Evolutionary conservation across 2,329 filamentous ascomycete genomes (phyloP).

Genomic region (Cyclaneusma minus): DNA sequence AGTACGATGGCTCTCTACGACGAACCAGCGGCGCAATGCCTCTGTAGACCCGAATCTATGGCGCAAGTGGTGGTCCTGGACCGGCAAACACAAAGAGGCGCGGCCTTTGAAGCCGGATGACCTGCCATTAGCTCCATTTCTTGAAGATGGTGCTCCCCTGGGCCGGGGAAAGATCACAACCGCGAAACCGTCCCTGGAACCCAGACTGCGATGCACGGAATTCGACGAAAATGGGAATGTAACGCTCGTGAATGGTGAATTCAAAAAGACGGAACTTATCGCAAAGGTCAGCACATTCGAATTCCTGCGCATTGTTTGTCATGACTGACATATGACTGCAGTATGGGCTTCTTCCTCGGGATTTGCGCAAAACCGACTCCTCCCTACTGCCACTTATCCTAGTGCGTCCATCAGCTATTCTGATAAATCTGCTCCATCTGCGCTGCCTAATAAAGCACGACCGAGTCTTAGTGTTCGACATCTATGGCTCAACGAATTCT

Average conservation of each 20-base stretch:
- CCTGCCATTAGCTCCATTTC: slow-evolving; percentile 34
- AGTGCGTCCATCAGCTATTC: slow-evolving; percentile 79
- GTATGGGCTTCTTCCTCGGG: slow-evolving; percentile 86
- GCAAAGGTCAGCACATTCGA: slow-evolving; percentile 49
- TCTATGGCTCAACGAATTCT: slow-evolving; percentile 85
- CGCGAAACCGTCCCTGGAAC: slow-evolving; percentile 67
- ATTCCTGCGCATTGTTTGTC: slow-evolving; percentile 5
- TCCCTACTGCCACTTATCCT: slow-evolving; percentile 91
- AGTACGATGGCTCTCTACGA: slow-evolving; percentile 9
- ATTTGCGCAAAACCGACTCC: slow-evolving; percentile 94
- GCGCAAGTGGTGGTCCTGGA: slow-evolving; percentile 13
- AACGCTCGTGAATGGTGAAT: slow-evolving; percentile 84
- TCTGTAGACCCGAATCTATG: slow-evolving; percentile 4
- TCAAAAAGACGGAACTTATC: slow-evolving; percentile 94
- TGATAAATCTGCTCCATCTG: slow-evolving; percentile 92
- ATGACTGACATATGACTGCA: slow-evolving; percentile 19
- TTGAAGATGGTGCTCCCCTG: slow-evolving; percentile 44
- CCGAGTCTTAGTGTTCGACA: slow-evolving; percentile 87
- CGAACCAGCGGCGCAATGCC: slow-evolving; percentile 2
- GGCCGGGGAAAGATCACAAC: slow-evolving; percentile 56
- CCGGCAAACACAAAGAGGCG: slow-evolving; percentile 7
- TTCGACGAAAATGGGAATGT: slow-evolving; percentile 87
- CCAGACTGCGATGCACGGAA: slow-evolving; percentile 82
- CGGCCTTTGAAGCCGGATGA: slow-evolving; percentile 37
- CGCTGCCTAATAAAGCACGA: slow-evolving; percentile 92